These are phyloP conservation scores for Monosporascus cannonballus DNA, from an alignment of 2,329 filamentous ascomycete genomes.

Conservation along the genomic window DNA sequence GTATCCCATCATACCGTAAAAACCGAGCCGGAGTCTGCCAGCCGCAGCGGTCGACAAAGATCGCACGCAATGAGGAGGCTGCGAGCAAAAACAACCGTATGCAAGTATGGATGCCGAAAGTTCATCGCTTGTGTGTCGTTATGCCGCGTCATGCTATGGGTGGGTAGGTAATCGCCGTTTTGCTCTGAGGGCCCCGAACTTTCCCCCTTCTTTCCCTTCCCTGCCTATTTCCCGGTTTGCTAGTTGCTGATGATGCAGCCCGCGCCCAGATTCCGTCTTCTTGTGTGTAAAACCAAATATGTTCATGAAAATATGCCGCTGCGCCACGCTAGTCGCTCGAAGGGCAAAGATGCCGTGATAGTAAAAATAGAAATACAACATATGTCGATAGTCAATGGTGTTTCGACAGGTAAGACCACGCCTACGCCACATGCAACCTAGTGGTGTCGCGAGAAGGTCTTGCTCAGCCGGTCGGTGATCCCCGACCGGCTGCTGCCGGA, in stretches of 20 bases:
- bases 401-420: slow-evolving; percentile 1
- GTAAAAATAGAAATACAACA: background rate
- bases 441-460: slow-evolving; percentile 26
- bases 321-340: slow-evolving; percentile 8
- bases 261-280: background rate
- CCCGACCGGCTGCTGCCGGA: slow-evolving; percentile 21
- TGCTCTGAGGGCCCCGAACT: slow-evolving; percentile 28
- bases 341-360: background rate
- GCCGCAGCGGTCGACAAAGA: slow-evolving; percentile 10
- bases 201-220: slow-evolving; percentile 4
- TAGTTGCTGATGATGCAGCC: background rate
- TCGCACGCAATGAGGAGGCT: background rate
- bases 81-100: background rate
- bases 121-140: background rate
- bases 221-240: background rate
- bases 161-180: slow-evolving; percentile 3
- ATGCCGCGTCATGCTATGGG: slow-evolving; percentile 5
- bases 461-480: slow-evolving; percentile 36
- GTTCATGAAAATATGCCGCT: slow-evolving; percentile 5
- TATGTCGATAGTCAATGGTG: background rate
- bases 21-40: slow-evolving; percentile 21
- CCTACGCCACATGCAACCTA: slow-evolving; percentile 3
- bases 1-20: background rate
- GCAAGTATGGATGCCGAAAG: background rate
- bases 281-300: background rate